These are phyloP conservation scores for Suillus subaureus DNA, from an alignment of 768 basidiomycete genomes.

Conservation along the genomic window DNA sequence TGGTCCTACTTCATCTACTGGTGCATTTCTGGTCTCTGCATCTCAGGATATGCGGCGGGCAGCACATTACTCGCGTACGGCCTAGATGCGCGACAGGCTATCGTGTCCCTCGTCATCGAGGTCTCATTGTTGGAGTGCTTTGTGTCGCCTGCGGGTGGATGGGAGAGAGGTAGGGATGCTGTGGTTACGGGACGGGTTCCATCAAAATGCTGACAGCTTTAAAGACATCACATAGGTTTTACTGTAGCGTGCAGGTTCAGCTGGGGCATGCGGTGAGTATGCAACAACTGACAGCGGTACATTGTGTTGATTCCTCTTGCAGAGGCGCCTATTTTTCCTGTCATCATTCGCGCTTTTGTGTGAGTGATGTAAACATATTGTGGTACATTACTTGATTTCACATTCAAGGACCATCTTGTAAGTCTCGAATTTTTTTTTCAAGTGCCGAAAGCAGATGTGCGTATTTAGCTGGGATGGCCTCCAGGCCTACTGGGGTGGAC, in stretches of 20 bases:
- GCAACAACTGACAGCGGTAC: not conserved
- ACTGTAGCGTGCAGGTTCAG: constrained; percentile 22
- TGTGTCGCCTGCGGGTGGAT: constrained; percentile 25
- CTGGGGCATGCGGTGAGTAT: constrained; percentile 20
- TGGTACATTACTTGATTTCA: not conserved
- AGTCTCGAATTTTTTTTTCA: not conserved
- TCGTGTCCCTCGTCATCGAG: constrained; percentile 19
- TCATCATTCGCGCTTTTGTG: not conserved
- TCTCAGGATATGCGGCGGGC: constrained; percentile 19
- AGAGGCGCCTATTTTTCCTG: constrained; percentile 5
- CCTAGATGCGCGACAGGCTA: constrained; percentile 18
- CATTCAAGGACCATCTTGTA: not conserved
- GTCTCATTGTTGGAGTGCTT: constrained; percentile 16
- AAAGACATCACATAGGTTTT: constrained; percentile 21
- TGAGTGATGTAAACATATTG: not conserved
- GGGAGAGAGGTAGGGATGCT: constrained; percentile 21
- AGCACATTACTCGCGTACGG: constrained; percentile 24
- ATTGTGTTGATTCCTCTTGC: not conserved
- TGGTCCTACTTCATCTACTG: constrained; percentile 31
- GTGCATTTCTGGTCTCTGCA: constrained; percentile 24
- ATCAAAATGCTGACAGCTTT: constrained; percentile 5
- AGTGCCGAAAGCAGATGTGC: not conserved
- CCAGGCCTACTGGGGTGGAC: constrained; percentile 25
- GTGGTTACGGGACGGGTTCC: not conserved
- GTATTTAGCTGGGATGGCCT: constrained; percentile 21